These are phyloP conservation scores for Candida loeiensis DNA, from an alignment of 805 yeast species.

Conservation along the genomic window DNA sequence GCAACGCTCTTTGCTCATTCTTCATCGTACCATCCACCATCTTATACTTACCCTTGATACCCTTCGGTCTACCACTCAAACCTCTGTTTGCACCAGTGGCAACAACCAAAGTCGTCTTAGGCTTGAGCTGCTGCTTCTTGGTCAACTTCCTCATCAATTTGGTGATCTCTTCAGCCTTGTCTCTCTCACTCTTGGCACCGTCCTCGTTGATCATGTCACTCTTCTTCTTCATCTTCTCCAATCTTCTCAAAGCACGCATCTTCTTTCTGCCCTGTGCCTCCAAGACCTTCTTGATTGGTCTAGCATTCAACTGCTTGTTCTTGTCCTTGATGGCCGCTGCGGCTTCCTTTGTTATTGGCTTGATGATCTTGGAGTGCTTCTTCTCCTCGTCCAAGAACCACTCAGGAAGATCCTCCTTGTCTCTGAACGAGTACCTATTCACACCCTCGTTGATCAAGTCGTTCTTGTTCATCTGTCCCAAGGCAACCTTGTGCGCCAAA, in stretches of 20 bases:
- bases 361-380: conserved; percentile 75
- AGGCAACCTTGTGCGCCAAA: conserved; percentile 89
- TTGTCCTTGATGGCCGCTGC: conserved; percentile 42
- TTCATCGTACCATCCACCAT: conserved; percentile 98
- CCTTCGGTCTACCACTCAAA: conserved; percentile 91
- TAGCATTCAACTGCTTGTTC: conserved; percentile 71
- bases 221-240: conserved; percentile 89
- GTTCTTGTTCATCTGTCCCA: conserved; percentile 80
- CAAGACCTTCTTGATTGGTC: conserved; percentile 97
- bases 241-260: conserved; percentile 81
- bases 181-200: conserved; percentile 80
- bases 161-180: conserved; percentile 90
- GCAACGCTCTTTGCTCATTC: conserved; percentile 93
- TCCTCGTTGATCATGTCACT: conserved; percentile 89
- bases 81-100: conserved; percentile 86
- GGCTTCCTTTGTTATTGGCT: conserved; percentile 91
- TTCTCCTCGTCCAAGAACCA: conserved; percentile 96
- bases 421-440: conserved; percentile 89
- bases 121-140: conserved; percentile 67
- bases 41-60: conserved; percentile 95
- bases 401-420: conserved; percentile 85
- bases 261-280: conserved; percentile 97
- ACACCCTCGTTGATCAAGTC: conserved; percentile 91
- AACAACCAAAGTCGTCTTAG: conserved; percentile 82
- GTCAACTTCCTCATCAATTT: conserved; percentile 78